A percentile compares a stretch with the other conserved stretches of the same genome.
phyloP scores from a whole-genome alignment of 805 yeast species.

The Grigorovia humatica region DNA sequence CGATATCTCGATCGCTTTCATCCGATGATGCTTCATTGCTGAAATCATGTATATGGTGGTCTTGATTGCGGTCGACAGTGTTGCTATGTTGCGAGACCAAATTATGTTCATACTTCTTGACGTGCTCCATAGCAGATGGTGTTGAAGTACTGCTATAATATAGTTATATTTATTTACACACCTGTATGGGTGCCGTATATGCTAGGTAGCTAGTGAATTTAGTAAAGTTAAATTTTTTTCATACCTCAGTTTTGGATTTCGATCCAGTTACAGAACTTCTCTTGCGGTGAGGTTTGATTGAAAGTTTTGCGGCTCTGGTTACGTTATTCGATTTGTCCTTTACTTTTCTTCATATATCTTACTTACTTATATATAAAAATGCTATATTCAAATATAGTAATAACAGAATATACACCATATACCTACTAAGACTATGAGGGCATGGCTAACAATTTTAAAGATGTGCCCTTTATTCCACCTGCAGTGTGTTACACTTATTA shows the following conservation, averaged over 20 bases:
- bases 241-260: no score
- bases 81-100: not conserved
- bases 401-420: not conserved
- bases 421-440: not conserved
- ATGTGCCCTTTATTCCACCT: not conserved
- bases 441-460: not conserved
- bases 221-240: no score
- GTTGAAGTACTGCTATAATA: not conserved
- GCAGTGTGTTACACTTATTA: not conserved
- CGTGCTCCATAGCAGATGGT: not conserved
- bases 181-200: no score
- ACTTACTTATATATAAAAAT: not conserved
- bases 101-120: slow-evolving; percentile 1
- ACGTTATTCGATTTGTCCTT: no score
- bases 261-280: no score
- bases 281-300: no score
- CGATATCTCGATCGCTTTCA: slow-evolving; percentile 26
- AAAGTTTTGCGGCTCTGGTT: no score
- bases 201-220: no score
- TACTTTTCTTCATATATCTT: no score
- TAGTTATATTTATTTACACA: no score
- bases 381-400: slow-evolving; percentile 1
- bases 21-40: not conserved
- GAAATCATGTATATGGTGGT: not conserved
- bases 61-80: not conserved